Evolutionary conservation across 805 yeast genomes (phyloP), one percentile per base, ranked within the genome.

Genomic region (Soucietia sequanensis): DNA sequence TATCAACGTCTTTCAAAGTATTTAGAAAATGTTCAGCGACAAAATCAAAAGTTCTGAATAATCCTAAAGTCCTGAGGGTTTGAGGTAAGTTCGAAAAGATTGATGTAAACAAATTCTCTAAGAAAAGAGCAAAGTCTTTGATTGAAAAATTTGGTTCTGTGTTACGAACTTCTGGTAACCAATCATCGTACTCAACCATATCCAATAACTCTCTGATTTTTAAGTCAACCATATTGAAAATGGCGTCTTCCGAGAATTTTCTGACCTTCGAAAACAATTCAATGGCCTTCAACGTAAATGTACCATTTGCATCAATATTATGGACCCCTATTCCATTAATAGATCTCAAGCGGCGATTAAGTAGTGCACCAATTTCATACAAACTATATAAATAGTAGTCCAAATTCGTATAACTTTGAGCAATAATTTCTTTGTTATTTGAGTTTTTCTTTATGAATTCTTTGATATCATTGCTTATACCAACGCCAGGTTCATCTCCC

Each of bases 321-420:
- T 65, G 56, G 41, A 61, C 46, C 43, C 71, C 64, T 37, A 59
- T 43, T 30, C 68, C 70, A 39, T 70, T 53, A 55, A 58, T 66
- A 22, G 45, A 43, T 27, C 64, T 56, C 36, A 67, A 62, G 33
- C 57, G 55, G 12, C 58, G 43, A 42, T 67, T 66, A 22, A 70
- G 55, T 36, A 65, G 50, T 33, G 65, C 63, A n/a, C 79, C 81
- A 31, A 91, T 70, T 54, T 84, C 89, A 34, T 69, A 68, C 7
- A 90, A 75, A 37, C 95, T 87, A 47, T 72, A 78, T 27, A 85
- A 72, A 56, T 90, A 91, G 56, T 85, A 87, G 54, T 91, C 96
- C 49, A 91, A 65, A 56, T 93, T 89, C 38, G 93, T 83, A 46
- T 86, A 70, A 46, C 87, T 86, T 64, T 93, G 98, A 0, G 96